These are phyloP conservation scores for Lonicera japonica DNA, from an alignment of 129 eudicot genomes.

Conservation along the genomic window DNA sequence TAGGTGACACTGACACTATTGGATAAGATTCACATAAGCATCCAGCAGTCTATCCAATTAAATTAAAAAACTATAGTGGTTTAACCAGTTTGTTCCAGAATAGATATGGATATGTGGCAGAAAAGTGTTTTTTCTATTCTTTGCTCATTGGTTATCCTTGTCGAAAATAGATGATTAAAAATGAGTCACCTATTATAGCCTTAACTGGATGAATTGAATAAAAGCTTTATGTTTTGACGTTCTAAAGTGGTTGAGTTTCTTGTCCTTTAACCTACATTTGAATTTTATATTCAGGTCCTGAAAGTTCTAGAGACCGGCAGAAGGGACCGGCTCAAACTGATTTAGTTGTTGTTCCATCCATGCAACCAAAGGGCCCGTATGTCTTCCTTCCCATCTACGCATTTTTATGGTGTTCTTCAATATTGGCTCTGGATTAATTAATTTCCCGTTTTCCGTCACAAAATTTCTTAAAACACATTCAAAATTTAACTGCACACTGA, in stretches of 20 bases:
- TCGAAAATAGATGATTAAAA: not conserved
- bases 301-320: conserved; percentile 40
- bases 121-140: not conserved
- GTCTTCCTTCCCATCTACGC: conserved; percentile 13
- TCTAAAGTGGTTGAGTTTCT: not conserved
- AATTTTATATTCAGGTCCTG: conserved; percentile 37
- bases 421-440: not conserved
- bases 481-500: not conserved
- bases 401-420: not conserved
- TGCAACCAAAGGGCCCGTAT: conserved; percentile 52
- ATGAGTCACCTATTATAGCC: not conserved
- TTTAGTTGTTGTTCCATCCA: conserved; percentile 39
- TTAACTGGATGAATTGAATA: conserved; percentile 1
- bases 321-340: conserved; percentile 54
- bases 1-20: no score
- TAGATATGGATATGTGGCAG: no score
- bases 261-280: conserved; percentile 11
- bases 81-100: no score
- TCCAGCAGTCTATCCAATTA: no score
- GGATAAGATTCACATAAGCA: no score
- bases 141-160: not conserved
- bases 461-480: no score
- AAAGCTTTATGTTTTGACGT: not conserved
- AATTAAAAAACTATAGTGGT: no score
- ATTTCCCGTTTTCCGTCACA: not conserved